Evolutionary conservation across 2,329 filamentous ascomycete genomes (phyloP), one percentile per base, ranked within the genome.

Genomic region (Hypocrella siamensis): DNA sequence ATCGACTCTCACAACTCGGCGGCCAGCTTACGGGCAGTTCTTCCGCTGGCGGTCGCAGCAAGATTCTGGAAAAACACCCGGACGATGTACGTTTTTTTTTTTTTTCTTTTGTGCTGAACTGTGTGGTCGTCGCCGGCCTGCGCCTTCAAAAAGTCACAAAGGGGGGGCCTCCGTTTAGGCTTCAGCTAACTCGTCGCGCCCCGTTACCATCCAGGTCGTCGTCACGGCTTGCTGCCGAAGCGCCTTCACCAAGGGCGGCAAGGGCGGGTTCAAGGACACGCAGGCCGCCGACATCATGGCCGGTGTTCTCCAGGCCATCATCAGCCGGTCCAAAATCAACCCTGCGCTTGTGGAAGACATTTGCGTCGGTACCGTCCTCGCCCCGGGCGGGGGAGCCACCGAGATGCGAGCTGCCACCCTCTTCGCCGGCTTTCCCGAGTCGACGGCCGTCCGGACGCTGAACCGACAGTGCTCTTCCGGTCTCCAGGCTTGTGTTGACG

Each of bases 391-490:
- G 44, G 90, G 88, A 43, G 90, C 90, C 16, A 96, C 90, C 29
- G 90, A 96, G 63, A 94, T 93, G 75, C 79, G 90, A 42, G 90
- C 85, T 37, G 90, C 90, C 22, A 78, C 79, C 33, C 67, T 96
- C 35, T 83, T 84, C 6, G 90, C 90, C 31, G 90, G 90, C 28
- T 92, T 96, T 65, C 82, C 90, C 27, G 79, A 81, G 46, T 68
- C 73, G 14, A 73, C 85, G 5, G 79, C 85, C n/a, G 80, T 93
- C 35, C 84, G 81, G 60, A 75, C 76, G 36, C 61, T 94, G 54
- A 98, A 96, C 69, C 68, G 90, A 48, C 88, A 96, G 63, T 98
- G 90, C 65, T 92, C 82, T 11, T 86, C 79, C 25, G 88, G 90
- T 33, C 70, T 96, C 19, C 85, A 94, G 58, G 88, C 90, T 17